These are phyloP conservation scores for Austroboletus festivus DNA, from an alignment of 768 basidiomycete species.

Conservation along the genomic window DNA sequence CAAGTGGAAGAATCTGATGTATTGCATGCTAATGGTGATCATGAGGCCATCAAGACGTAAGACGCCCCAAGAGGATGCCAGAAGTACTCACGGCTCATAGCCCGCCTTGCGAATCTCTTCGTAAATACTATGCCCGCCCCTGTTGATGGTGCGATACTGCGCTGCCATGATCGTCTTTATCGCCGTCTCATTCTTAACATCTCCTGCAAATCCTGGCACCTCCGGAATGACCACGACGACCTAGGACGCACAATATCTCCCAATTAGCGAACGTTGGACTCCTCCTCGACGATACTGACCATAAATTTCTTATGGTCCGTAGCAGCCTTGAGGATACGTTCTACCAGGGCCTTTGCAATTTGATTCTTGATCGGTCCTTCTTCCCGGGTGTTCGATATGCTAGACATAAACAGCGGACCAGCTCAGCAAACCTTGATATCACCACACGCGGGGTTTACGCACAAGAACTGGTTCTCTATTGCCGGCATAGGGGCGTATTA, in stretches of 20 bases:
- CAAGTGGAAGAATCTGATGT: conserved; percentile 90
- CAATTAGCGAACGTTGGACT: background rate
- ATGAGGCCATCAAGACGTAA: background rate
- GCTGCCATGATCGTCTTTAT: conserved; percentile 86
- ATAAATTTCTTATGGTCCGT: conserved; percentile 70
- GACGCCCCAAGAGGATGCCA: background rate
- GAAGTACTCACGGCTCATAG: conserved; percentile 64
- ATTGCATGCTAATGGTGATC: conserved; percentile 55
- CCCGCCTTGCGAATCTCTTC: conserved; percentile 76
- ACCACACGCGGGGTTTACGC: conserved; percentile 26
- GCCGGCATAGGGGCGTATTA: conserved; percentile 6
- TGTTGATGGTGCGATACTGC: conserved; percentile 85
- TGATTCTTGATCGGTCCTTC: conserved; percentile 74
- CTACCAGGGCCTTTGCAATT: conserved; percentile 79
- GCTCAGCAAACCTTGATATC: conserved; percentile 1
- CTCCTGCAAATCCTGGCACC: conserved; percentile 86
- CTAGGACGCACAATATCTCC: conserved; percentile 34
- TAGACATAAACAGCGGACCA: conserved; percentile 26
- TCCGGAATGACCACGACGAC: conserved; percentile 88
- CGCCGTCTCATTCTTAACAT: conserved; percentile 62
- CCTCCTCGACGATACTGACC: conserved; percentile 34
- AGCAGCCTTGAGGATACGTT: conserved; percentile 84
- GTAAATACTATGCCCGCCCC: conserved; percentile 84
- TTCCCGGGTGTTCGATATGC: conserved; percentile 70
- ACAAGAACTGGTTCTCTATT: conserved; percentile 86